These are phyloP conservation scores for Potentilla sterilis DNA, from an alignment of 306 rosid genomes.

Conservation along the genomic window DNA sequence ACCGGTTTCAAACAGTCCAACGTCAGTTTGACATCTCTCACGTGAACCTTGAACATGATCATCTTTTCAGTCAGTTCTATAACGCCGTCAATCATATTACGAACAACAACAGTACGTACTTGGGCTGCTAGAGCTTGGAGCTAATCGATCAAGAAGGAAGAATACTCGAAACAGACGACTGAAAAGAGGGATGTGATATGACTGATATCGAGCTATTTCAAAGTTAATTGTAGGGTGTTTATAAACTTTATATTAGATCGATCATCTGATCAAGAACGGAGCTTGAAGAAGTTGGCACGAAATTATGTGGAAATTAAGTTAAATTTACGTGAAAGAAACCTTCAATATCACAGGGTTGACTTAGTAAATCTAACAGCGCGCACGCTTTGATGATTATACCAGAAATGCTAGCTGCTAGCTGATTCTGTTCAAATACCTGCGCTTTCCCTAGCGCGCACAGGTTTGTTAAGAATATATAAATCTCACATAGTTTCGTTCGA, in stretches of 20 bases:
- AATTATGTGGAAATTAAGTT: background rate
- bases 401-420: too few species aligned
- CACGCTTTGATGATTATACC: too few species aligned
- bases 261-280: too few species aligned
- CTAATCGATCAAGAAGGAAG: background rate
- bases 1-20: background rate
- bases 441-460: too few species aligned
- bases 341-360: too few species aligned
- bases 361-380: background rate
- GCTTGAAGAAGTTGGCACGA: background rate
- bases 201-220: too few species aligned
- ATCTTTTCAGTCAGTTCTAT: background rate
- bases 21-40: background rate
- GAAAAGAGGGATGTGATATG: too few species aligned
- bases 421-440: too few species aligned
- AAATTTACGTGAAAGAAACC: background rate
- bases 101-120: background rate
- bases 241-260: too few species aligned
- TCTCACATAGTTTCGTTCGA: too few species aligned
- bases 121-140: background rate
- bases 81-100: background rate
- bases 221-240: background rate
- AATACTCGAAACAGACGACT: too few species aligned
- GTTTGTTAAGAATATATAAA: too few species aligned
- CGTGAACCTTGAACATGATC: constrained; percentile 2